These are phyloP conservation scores for Aplosporella prunicola DNA, from an alignment of 2,329 filamentous ascomycete species.

Conservation along the genomic window DNA sequence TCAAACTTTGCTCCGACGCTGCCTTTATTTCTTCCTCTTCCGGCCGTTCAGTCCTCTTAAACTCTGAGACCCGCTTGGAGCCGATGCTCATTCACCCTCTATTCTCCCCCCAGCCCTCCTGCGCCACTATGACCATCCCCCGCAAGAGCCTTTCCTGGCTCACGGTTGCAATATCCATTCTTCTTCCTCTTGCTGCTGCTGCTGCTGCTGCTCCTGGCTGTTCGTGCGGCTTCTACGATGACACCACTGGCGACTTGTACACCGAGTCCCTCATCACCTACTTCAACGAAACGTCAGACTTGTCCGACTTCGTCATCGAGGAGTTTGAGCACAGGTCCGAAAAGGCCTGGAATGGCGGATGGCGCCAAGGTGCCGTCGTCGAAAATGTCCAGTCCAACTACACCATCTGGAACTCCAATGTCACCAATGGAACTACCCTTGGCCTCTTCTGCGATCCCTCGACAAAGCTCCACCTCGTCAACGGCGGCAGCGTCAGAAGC, in stretches of 20 bases:
- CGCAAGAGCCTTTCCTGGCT: constrained; percentile 2
- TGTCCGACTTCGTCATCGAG: constrained; percentile 32
- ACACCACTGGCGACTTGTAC: constrained; percentile 28
- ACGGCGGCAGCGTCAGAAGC: constrained; percentile 35
- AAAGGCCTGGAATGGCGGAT: constrained; percentile 38
- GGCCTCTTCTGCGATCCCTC: constrained; percentile 26
- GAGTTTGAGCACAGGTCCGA: constrained; percentile 36
- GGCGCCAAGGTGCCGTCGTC: constrained; percentile 34
- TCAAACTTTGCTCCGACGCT: too few relatives aligned
- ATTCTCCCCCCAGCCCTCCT: constrained; percentile 3
- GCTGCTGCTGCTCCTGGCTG: constrained; percentile 20
- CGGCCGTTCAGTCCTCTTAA: constrained; percentile 4
- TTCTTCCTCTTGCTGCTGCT: constrained; percentile 1
- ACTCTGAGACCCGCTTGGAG: constrained; percentile 7
- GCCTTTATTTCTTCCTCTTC: constrained; percentile 6
- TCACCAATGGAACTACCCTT: constrained; percentile 22
- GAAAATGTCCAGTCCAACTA: constrained; percentile 29
- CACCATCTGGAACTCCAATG: constrained; percentile 21
- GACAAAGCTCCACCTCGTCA: constrained; percentile 32
- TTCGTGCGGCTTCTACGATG: constrained; percentile 39
- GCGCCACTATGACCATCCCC: background rate
- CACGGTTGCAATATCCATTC: background rate
- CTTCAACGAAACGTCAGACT: constrained; percentile 39
- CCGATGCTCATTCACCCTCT: constrained; percentile 7
- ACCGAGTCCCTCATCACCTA: constrained; percentile 42